Conservation (phyloP, 148 eudicot genomes). For the Dysphania ambrosioides region DNA sequence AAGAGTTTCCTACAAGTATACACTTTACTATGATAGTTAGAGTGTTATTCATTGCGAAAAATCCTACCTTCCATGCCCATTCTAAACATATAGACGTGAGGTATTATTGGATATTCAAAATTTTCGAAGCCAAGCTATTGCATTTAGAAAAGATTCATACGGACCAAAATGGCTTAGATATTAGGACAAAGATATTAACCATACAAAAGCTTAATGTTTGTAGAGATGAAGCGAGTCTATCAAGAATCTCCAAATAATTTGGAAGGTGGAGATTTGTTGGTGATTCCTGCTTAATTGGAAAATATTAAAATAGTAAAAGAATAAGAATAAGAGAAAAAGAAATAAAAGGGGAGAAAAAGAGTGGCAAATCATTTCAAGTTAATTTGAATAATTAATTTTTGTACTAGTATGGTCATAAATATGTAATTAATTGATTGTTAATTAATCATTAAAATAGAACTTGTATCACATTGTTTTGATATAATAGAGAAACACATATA, state of each 20-base stretch:
- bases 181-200: background rate
- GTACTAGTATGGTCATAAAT: no score
- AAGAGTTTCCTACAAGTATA: background rate
- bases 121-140: background rate
- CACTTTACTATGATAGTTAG: background rate
- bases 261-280: background rate
- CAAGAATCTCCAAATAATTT: background rate
- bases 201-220: background rate
- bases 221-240: background rate
- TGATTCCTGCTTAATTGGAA: background rate
- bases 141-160: background rate
- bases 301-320: background rate
- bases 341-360: background rate
- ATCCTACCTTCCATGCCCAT: background rate
- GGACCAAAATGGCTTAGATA: no score
- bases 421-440: no score
- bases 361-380: no score
- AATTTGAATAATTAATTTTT: no score
- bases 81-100: conserved; percentile 1
- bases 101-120: background rate
- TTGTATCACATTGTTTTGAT: no score
- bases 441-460: no score
- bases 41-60: background rate
- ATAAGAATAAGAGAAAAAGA: background rate
- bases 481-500: no score